These are phyloP conservation scores for Oropetium thomaeum DNA, from an alignment of 176 grass and related monocot genomes.

Conservation along the genomic window DNA sequence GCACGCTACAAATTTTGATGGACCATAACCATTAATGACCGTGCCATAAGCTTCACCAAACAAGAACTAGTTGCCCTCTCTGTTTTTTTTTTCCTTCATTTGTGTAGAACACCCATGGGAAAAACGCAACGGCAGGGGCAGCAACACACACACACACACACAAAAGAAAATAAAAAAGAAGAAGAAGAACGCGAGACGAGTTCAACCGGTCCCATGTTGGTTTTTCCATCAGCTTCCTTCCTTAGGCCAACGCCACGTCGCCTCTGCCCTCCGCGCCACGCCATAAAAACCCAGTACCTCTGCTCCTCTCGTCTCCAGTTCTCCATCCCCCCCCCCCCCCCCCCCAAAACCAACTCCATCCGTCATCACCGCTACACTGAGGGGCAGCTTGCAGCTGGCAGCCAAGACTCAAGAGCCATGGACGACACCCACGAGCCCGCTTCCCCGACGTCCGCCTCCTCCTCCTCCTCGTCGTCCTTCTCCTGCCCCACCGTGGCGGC, in stretches of 20 bases:
- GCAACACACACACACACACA: no score
- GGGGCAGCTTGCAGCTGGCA: no score
- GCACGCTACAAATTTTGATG: not conserved
- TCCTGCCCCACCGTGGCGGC: not conserved
- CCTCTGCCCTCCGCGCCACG: not conserved
- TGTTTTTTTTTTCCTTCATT: not conserved
- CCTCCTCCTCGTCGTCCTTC: not conserved
- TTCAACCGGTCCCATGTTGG: not conserved
- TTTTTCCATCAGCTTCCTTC: not conserved
- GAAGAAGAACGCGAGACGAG: not conserved
- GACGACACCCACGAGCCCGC: constrained; percentile 7
- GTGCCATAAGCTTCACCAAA: not conserved
- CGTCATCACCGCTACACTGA: not conserved
- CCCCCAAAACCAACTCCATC: not conserved
- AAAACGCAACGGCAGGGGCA: no score
- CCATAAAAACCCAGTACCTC: constrained; percentile 36
- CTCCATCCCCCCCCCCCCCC: not conserved
- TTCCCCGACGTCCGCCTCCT: constrained; percentile 20
- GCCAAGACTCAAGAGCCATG: no score
- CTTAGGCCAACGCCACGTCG: constrained; percentile 30
- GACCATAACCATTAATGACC: not conserved
- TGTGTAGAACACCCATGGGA: not conserved
- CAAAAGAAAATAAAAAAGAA: not conserved
- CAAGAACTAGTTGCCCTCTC: not conserved
- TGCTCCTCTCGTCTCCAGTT: not conserved